Conservation (phyloP, 2,329 filamentous ascomycete genomes). For the Diaporthe citri region DNA sequence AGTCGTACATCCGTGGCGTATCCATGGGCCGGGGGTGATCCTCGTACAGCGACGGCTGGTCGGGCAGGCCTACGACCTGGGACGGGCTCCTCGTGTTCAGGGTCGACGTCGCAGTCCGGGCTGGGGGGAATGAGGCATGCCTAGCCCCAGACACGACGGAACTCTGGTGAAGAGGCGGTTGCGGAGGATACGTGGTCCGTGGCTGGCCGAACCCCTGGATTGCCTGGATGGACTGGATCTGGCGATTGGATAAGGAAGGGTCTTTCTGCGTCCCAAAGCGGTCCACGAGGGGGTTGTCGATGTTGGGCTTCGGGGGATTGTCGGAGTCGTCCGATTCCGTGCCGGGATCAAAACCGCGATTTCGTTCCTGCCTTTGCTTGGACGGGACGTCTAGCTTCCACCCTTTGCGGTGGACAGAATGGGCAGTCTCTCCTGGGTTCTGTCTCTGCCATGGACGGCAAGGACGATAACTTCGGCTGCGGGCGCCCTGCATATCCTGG, state of each 20-base stretch:
- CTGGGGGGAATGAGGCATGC: no score
- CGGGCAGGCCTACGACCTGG: not conserved
- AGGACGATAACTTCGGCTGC: not conserved
- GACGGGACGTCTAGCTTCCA: no score
- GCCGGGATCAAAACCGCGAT: no score
- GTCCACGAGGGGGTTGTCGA: not conserved
- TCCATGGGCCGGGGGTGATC: no score
- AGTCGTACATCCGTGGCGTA: no score
- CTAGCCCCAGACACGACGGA: no score
- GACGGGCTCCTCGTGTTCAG: not conserved
- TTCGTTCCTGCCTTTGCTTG: no score
- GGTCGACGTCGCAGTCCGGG: no score
- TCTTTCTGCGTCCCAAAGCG: accelerated
- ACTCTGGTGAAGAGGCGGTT: not conserved
- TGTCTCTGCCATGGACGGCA: not conserved
- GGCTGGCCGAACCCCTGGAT: not conserved
- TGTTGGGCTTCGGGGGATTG: not conserved
- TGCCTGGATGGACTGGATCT: no score
- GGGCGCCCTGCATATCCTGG: not conserved
- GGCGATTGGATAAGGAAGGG: no score
- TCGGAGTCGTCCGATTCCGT: not conserved
- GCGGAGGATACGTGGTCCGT: not conserved
- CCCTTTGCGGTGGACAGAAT: not conserved
- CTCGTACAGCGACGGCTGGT: no score
- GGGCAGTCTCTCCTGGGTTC: not conserved